These are phyloP conservation scores for Musa itinerans DNA, from an alignment of 176 grass and related monocot species.

Conservation along the genomic window DNA sequence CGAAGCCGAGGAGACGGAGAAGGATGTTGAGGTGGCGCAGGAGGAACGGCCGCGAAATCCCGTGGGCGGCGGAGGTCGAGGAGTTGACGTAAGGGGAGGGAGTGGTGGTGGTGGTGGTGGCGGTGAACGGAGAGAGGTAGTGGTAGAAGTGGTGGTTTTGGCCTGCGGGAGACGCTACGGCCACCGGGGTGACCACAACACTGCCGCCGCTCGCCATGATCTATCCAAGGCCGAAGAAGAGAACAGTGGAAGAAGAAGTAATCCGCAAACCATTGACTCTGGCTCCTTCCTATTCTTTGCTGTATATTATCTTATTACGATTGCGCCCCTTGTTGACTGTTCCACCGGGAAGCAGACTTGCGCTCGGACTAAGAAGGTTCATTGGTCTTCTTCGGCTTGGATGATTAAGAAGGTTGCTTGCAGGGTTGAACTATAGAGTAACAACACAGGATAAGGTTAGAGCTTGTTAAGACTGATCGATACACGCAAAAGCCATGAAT, in stretches of 20 bases:
- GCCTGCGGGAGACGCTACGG: neutral
- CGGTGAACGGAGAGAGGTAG: constrained; percentile 2
- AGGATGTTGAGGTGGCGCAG: neutral
- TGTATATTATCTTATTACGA: neutral
- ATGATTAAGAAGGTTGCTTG: neutral
- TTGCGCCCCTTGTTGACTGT: neutral
- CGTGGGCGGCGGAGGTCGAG: neutral
- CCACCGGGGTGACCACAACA: neutral
- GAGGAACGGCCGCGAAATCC: neutral
- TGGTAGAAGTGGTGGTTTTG: constrained; percentile 5
- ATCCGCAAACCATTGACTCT: neutral
- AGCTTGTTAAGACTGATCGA: neutral
- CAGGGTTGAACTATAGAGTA: neutral
- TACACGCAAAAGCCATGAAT: neutral
- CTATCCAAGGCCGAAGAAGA: neutral
- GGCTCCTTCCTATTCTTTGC: neutral
- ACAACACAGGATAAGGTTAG: too few relatives aligned
- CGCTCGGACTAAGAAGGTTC: neutral
- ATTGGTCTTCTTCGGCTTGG: too few relatives aligned
- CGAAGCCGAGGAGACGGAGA: constrained; percentile 2
- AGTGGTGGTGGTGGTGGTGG: neutral
- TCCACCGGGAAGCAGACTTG: neutral
- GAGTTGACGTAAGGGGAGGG: constrained; percentile 9
- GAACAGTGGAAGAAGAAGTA: neutral
- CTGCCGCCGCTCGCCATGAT: neutral